Base-by-base conservation (phyloP, 495 filamentous ascomycete species). In the Talaromyces adpressus region DNA sequence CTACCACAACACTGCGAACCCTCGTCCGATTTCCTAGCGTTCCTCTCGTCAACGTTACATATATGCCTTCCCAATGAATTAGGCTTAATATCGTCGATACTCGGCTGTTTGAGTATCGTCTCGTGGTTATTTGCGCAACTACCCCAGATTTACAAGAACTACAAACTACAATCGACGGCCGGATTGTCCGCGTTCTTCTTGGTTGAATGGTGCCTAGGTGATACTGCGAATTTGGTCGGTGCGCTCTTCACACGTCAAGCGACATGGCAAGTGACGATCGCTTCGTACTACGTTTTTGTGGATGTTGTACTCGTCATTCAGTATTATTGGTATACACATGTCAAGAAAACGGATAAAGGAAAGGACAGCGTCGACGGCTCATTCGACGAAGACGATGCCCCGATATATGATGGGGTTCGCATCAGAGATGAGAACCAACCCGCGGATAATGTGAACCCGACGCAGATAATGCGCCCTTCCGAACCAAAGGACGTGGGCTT, bases 121-220 rank as follows among this genome's bases (percentile, higher is more conserved):
- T 85, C 88, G 57, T 91, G 88, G 88, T 77, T 91, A n/a, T 91
- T 89, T 68, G 88, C 89, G 29, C 89, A 91, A 71, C 73, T 91
- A 20, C 88, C 88, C 3, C 88, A 91, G 67, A 88, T 91, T 51
- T 86, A 82, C 73, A 89, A 89, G 77, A 91, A 91, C 70, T 85
- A 84, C 66, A 78, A 79, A 54, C 68, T 88, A 8, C 76, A 85
- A 64, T 89, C 87, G 3, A 89, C 87, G 0, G 85, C 87, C 6
- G 88, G 88, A 4, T 70, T 91, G 47, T 89, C 85, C 3, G 79
- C 87, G 61, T 88, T 84, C 63, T 91, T 91, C 68, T 72, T 91
- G 45, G 74, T 84, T 1, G 86, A 89, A 69, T 91, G 88, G 88
- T 80, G 87, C 61, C 70, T 87, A 4, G 88, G 88, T 29, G 88